Percentiles rank a stretch among this genome's conserved stretches.
phyloP scores from a whole-genome alignment of 2,329 filamentous ascomycete species.

The Pestalotiopsis fici region DNA sequence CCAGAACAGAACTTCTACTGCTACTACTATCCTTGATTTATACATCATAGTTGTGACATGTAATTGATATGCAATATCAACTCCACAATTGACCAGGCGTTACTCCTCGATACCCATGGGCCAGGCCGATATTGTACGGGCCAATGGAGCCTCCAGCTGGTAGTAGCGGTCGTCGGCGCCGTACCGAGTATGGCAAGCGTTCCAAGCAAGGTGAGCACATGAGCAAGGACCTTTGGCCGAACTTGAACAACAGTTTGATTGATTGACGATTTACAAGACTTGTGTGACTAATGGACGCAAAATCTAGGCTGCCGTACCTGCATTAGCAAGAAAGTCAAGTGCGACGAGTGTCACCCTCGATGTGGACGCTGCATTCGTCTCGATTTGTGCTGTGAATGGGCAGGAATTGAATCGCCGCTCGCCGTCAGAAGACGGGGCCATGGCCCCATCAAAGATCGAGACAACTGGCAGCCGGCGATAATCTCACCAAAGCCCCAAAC shows the following conservation, averaged over 20 bases:
- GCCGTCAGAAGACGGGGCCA: not conserved
- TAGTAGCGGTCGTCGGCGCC: not conserved
- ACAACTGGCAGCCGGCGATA: not conserved
- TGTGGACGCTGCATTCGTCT: not conserved
- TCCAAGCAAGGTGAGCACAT: conserved; percentile 2
- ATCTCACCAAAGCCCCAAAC: not conserved
- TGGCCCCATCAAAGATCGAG: not conserved
- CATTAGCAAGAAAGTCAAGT: conserved; percentile 5
- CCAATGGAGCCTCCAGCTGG: not conserved
- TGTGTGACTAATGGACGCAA: not conserved
- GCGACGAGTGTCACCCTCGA: not conserved
- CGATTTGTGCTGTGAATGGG: not conserved
- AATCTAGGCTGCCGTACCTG: not conserved
- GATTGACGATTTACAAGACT: no score
- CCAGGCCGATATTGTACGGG: not conserved
- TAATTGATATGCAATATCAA: not conserved
- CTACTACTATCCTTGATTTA: no score
- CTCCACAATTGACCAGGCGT: no score
- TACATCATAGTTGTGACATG: not conserved
- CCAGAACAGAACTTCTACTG: no score
- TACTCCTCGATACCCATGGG: not conserved
- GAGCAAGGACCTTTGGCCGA: no score
- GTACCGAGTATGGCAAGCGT: not conserved
- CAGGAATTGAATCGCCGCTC: not conserved
- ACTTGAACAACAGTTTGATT: no score